These are phyloP conservation scores for Ziziphus jujuba DNA, from an alignment of 306 rosid genomes.

Conservation along the genomic window DNA sequence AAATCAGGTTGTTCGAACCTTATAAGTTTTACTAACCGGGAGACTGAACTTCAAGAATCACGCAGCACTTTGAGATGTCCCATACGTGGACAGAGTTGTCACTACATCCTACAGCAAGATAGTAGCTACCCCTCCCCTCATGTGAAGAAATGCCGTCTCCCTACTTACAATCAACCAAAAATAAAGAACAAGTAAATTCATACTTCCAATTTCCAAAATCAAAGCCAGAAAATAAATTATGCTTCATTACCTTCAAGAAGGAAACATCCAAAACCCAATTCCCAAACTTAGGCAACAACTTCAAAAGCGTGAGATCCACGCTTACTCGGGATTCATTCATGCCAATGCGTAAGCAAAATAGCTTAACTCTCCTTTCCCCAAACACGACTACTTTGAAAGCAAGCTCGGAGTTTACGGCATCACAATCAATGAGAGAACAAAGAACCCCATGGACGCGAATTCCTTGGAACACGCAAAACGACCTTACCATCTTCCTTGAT, in stretches of 20 bases:
- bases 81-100: conserved; percentile 84
- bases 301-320: conserved; percentile 35
- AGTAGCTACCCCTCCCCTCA: conserved; percentile 42
- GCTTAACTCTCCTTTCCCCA: conserved; percentile 76
- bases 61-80: conserved; percentile 56
- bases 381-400: conserved; percentile 49
- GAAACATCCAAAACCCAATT: conserved; percentile 90
- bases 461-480: conserved; percentile 73
- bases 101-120: conserved; percentile 73
- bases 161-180: conserved; percentile 33
- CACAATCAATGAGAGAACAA: conserved; percentile 17
- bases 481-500: conserved; percentile 33
- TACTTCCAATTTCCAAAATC: too few species aligned
- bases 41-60: conserved; percentile 64
- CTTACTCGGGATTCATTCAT: conserved; percentile 18
- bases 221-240: neutral
- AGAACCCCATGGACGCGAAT: conserved; percentile 88
- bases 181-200: conserved; percentile 7
- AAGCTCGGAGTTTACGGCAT: conserved; percentile 9
- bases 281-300: conserved; percentile 61
- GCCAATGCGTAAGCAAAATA: conserved; percentile 45
- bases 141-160: conserved; percentile 34
- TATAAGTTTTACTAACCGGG: conserved; percentile 61
- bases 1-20: conserved; percentile 3
- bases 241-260: conserved; percentile 59